Percentiles rank a stretch among this genome's conserved stretches.
Evolutionary conservation across 306 rosid species (phyloP).

Genomic region (Vachellia pachyceras): DNA sequence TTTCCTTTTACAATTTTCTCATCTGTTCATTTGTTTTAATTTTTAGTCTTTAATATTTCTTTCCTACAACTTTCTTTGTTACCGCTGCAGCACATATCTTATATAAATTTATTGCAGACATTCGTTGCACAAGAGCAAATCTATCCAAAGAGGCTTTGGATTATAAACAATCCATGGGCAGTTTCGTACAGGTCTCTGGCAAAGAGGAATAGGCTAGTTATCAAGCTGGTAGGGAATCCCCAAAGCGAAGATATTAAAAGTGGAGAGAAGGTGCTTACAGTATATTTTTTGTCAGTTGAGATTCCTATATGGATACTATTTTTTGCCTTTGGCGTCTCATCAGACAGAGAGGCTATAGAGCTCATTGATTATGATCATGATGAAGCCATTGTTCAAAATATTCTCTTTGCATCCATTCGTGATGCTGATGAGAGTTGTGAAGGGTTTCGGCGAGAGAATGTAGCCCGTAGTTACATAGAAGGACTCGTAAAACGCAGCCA

Average conservation of each 20-base stretch:
- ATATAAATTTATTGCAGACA: constrained; percentile 58
- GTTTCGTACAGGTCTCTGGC: constrained; percentile 71
- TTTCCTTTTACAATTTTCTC: not conserved
- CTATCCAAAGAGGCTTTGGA: constrained; percentile 75
- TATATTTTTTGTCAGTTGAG: constrained; percentile 76
- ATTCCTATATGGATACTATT: constrained; percentile 87
- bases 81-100: constrained; percentile 3
- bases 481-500: constrained; percentile 52
- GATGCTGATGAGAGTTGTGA: constrained; percentile 63
- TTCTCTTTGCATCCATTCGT: constrained; percentile 75
- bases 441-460: constrained; percentile 57
- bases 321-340: constrained; percentile 79
- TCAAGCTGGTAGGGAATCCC: constrained; percentile 62
- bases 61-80: not conserved
- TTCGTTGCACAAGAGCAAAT: constrained; percentile 94
- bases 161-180: constrained; percentile 64
- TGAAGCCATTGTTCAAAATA: constrained; percentile 64
- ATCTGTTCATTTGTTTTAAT: not conserved
- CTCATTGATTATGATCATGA: constrained; percentile 64
- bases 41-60: constrained; percentile 9
- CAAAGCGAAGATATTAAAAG: constrained; percentile 59
- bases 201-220: constrained; percentile 76
- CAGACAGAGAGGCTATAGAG: constrained; percentile 80
- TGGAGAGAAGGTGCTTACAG: constrained; percentile 72
- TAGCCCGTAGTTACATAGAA: constrained; percentile 54